These are phyloP conservation scores for Jimgerdemannia flammicorona DNA, from an alignment of 192 early-diverging fungal genomes.

Conservation along the genomic window DNA sequence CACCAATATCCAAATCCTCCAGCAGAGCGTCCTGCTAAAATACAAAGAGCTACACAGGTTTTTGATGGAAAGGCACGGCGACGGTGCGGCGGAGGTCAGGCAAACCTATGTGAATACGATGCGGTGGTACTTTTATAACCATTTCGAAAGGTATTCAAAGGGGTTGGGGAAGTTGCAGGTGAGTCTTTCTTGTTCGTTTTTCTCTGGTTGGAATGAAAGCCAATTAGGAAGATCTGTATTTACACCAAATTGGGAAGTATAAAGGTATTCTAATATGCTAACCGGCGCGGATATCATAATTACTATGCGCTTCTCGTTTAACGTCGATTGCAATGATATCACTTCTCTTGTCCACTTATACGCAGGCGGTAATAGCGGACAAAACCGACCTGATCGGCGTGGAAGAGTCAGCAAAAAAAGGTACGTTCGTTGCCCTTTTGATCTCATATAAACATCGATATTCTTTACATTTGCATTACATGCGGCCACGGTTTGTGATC, in stretches of 20 bases:
- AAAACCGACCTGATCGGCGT: conserved; percentile 80
- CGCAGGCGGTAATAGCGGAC: conserved; percentile 63
- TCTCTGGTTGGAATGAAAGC: too few species aligned
- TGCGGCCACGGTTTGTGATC: neutral
- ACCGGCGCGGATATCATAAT: too few species aligned
- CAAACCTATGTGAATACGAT: conserved; percentile 83
- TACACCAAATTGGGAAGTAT: too few species aligned
- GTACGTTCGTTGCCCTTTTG: conserved; percentile 20
- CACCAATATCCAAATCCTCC: conserved; percentile 91
- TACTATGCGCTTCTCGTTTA: too few species aligned
- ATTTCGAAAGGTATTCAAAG: conserved; percentile 87
- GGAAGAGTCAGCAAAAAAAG: conserved; percentile 75
- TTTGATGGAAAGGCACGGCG: conserved; percentile 80
- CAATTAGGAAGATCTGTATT: too few species aligned
- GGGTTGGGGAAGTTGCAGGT: conserved; percentile 76
- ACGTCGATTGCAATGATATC: too few species aligned
- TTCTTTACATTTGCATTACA: too few species aligned
- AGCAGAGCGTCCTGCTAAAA: conserved; percentile 87
- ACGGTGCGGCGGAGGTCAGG: conserved; percentile 85
- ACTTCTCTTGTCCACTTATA: conserved; percentile 1
- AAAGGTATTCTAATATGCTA: too few species aligned
- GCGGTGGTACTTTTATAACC: conserved; percentile 81
- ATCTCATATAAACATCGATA: neutral
- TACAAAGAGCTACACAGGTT: conserved; percentile 92
- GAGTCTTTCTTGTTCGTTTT: conserved; percentile 9